Conservation (phyloP, 345 rosid species). For the Microcos paniculata region DNA sequence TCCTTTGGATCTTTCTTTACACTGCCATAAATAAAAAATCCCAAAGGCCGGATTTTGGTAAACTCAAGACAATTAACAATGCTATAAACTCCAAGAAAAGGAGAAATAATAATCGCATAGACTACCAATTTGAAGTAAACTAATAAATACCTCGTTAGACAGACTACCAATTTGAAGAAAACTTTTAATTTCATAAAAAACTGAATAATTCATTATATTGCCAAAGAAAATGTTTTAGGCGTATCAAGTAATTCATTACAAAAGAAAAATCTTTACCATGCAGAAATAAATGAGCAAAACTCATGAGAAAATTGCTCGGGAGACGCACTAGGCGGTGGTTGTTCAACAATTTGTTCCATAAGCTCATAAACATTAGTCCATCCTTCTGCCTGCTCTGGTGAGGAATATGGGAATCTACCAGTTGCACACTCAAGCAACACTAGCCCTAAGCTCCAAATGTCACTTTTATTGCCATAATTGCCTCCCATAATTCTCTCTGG, state of each 20-base stretch:
- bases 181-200: not conserved
- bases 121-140: not conserved
- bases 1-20: constrained; percentile 70
- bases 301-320: constrained; percentile 67
- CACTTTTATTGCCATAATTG: constrained; percentile 67
- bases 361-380: constrained; percentile 82
- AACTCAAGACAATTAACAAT: not conserved
- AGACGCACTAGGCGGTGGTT: constrained; percentile 74
- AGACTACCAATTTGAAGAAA: not conserved
- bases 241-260: not conserved
- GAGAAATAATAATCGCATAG: not conserved
- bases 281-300: constrained; percentile 84
- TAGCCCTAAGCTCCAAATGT: constrained; percentile 97
- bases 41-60: constrained; percentile 18
- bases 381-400: constrained; percentile 59
- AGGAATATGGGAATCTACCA: constrained; percentile 76
- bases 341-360: constrained; percentile 85
- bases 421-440: constrained; percentile 88
- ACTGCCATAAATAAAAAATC: constrained; percentile 44
- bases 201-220: not conserved
- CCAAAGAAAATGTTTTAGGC: not conserved
- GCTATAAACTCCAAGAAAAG: not conserved
- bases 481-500: constrained; percentile 87
- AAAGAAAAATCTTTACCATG: constrained; percentile 56
- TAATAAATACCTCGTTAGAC: not conserved